Evolutionary conservation across 257 asterid genomes (phyloP), one percentile per base, ranked within the genome.

Genomic region (Petunia axillaris): DNA sequence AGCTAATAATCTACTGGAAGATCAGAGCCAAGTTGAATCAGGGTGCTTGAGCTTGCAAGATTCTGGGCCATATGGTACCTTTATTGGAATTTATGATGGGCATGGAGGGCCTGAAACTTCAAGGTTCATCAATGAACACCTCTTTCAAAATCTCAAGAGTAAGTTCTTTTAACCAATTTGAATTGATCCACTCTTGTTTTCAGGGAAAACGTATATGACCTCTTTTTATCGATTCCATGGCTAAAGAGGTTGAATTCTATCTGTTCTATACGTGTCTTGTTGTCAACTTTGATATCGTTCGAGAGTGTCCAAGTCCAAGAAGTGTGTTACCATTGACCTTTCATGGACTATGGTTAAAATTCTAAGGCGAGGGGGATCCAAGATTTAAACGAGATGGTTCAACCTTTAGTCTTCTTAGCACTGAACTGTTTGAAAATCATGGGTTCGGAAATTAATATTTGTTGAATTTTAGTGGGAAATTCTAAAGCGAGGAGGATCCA

Each of bases 101-200:
- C 96, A 91, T 54, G 94, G 96, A 6, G 96, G 94, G 50, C 96
- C 96, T 5, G 94, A 91, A 83, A 89, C 96, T 13, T 86, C 96
- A 3, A 83, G 94, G 66, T 91, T 83, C 85, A 85, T 91, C 88
- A 91, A 89, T 74, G 88, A 90, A 0, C 87, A 88, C 79, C 89
- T 91, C 78, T 91, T 88, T 83, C 89, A 85, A 80, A 88, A 91
- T 84, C 92, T 91, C 83, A 88, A 91, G 87, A 89, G 96, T 91
- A 86, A 84, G 96, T 82, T 71, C 44, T 50, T 66, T 58, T 10
- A 59, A 8, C 37, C 54, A 36, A 55, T 76, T 82, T 36, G 59
- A 70, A 10, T 8, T 75, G 14, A 16, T 57, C n/a, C 60, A 38
- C 14, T 48, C 66, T 25, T 25, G 25, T 25, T 25, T 25, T 54